Conservation (phyloP, 2,329 filamentous ascomycete genomes). For the Thelonectria blattea region DNA sequence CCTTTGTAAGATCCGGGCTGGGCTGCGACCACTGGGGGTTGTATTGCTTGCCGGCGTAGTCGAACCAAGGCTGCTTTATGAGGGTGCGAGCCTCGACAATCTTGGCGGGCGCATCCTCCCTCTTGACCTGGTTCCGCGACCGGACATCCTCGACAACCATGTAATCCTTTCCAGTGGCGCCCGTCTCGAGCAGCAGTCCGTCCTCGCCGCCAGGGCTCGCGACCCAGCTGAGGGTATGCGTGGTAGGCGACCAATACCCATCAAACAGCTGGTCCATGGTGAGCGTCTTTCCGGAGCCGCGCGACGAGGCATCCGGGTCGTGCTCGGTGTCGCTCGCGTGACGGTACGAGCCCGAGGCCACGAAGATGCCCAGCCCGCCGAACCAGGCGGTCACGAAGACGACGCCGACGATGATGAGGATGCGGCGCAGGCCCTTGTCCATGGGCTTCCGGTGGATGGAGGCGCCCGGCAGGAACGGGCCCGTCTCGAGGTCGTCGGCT, state of each 20-base stretch:
- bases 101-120: constrained; percentile 39
- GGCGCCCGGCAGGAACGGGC: constrained; percentile 55
- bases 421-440: constrained; percentile 68
- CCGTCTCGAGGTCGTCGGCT: constrained; percentile 55
- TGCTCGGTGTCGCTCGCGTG: constrained; percentile 68
- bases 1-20: constrained; percentile 83
- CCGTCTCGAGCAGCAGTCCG: constrained; percentile 80
- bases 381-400: constrained; percentile 73
- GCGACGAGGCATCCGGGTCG: constrained; percentile 69
- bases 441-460: constrained; percentile 58
- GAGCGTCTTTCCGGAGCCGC: constrained; percentile 73
- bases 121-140: constrained; percentile 44
- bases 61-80: constrained; percentile 73
- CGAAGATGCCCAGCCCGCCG: constrained; percentile 69
- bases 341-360: constrained; percentile 69
- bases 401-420: constrained; percentile 65
- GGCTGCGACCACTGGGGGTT: constrained; percentile 71
- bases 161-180: constrained; percentile 69
- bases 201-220: constrained; percentile 77
- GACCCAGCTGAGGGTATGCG: constrained; percentile 78
- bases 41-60: constrained; percentile 61
- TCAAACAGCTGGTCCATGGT: constrained; percentile 73
- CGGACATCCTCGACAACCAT: constrained; percentile 88
- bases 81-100: constrained; percentile 67
- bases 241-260: constrained; percentile 69